Base-by-base conservation (phyloP, 2,329 filamentous ascomycete genomes). In the Cladobotryum mycophilum region DNA sequence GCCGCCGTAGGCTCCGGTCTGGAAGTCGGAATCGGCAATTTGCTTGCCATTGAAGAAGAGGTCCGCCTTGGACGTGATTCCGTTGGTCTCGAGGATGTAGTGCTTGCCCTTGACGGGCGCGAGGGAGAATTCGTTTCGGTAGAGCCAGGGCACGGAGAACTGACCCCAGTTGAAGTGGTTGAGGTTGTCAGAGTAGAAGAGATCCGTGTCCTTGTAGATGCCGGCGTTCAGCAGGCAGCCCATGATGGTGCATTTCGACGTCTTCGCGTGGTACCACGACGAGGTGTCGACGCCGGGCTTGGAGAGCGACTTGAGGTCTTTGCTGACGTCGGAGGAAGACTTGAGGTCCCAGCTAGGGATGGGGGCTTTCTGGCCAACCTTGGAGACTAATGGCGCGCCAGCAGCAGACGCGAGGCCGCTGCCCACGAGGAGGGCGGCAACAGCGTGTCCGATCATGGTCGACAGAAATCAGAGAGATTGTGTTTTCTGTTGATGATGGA, bases 41-140 rank as follows among this genome's bases (percentile, higher is more conserved):
- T 74, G 65, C 30, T 68, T 63, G 12, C 80, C 80, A 51, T 85
- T 85, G 45, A 85, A 53, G 52, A 72, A 82, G 5, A 85, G 73
- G 55, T 84, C 81, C 1, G 78, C 82, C 33, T 73, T 74, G 1
- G 81, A 82, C 0, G 74, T 77, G 55, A 85, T 80, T 4, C 81
- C 81, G 53, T 84, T 70, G 0, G 80, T 84, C 34, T 75, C 65
- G 2, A 85, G 65, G 25, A 78, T 70, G 55, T 74, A 79, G 56
- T 81, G 74, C 34, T 70, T 63, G 2, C 58, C 57, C 35, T 55
- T 42, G 4, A 35, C 63, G 64, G 0, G 61, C 30, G 2, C 56
- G 2, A 81, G 56, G 0, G 55, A 52, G 49, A 82, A 77, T 52
- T 82, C 76, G 37, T 75, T 66, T 12, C 80, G 72, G 56, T 83